phyloP scores from a whole-genome alignment of 495 filamentous ascomycete species.

The Xylaria flabelliformis region DNA sequence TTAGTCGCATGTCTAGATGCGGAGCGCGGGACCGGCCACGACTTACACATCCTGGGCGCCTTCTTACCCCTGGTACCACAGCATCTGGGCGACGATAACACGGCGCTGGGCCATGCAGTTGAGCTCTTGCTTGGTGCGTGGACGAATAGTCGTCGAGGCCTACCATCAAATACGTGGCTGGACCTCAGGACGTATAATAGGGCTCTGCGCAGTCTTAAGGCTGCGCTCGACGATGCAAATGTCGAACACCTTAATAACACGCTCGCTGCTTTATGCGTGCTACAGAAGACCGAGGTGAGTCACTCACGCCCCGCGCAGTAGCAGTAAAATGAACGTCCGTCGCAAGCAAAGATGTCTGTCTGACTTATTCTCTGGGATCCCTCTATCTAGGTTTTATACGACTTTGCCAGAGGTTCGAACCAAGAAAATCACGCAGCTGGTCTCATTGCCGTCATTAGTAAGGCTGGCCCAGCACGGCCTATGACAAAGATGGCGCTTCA shows the following conservation, averaged over 20 bases:
- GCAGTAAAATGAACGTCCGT: too few species aligned
- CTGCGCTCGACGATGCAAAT: slow-evolving; percentile 34
- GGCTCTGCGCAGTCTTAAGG: slow-evolving; percentile 37
- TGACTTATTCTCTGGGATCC: slow-evolving; percentile 10
- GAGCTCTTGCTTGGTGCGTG: slow-evolving; percentile 35
- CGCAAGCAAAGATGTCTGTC: neutral
- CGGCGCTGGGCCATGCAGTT: slow-evolving; percentile 31
- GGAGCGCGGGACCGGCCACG: slow-evolving; percentile 35
- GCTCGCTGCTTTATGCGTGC: slow-evolving; percentile 35
- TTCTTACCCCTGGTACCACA: slow-evolving; percentile 38
- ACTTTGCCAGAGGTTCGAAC: slow-evolving; percentile 40
- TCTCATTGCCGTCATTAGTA: slow-evolving; percentile 35
- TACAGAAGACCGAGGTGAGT: slow-evolving; percentile 42
- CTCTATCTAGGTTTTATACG: slow-evolving; percentile 34
- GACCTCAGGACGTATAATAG: slow-evolving; percentile 36
- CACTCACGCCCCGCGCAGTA: neutral
- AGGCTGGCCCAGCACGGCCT: slow-evolving; percentile 32
- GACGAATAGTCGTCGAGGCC: slow-evolving; percentile 36
- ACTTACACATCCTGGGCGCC: slow-evolving; percentile 35
- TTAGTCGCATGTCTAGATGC: slow-evolving; percentile 33
- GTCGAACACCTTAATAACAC: slow-evolving; percentile 30
- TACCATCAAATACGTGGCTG: slow-evolving; percentile 35
- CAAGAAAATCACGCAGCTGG: slow-evolving; percentile 40
- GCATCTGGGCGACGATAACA: slow-evolving; percentile 29
- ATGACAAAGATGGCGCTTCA: slow-evolving; percentile 34